Percentiles rank a stretch among this genome's conserved stretches.
Evolutionary conservation across 2,329 filamentous ascomycete species (phyloP).

Genomic region (Corynespora cassiicola): DNA sequence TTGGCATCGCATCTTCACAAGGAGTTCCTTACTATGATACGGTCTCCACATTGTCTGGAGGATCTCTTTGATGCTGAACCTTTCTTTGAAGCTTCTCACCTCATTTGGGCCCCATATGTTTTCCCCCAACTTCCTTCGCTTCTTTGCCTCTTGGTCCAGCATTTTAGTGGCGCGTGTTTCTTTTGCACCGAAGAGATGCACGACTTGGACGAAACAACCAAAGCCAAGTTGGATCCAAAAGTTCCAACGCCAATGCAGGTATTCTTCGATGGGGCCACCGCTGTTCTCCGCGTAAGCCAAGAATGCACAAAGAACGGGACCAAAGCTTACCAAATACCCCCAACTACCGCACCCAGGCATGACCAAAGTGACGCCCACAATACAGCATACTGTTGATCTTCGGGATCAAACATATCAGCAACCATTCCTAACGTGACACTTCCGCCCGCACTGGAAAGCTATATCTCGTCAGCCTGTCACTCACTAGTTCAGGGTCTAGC

Average conservation of each 20-base stretch:
- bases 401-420: conserved; percentile 65
- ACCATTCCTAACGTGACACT: conserved; percentile 68
- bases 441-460: conserved; percentile 64
- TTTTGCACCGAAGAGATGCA: conserved; percentile 73
- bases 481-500: conserved; percentile 50
- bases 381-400: conserved; percentile 73
- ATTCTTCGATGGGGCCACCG: conserved; percentile 73
- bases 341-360: conserved; percentile 76
- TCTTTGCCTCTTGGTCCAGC: conserved; percentile 79
- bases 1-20: too few species aligned
- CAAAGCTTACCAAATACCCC: too few species aligned
- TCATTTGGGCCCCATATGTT: conserved; percentile 75
- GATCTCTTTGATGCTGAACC: conserved; percentile 50
- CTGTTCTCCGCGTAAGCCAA: too few species aligned
- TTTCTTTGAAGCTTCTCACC: conserved; percentile 30
- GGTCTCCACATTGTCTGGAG: conserved; percentile 65
- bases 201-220: conserved; percentile 69
- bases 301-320: too few species aligned
- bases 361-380: too few species aligned
- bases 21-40: too few species aligned
- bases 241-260: conserved; percentile 74
- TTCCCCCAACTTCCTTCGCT: conserved; percentile 65
- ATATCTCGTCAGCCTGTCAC: too few species aligned
- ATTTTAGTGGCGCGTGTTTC: conserved; percentile 79
- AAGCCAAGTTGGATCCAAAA: conserved; percentile 89